Evolutionary conservation across 345 rosid genomes (phyloP).

Genomic region (Citrus cavaleriei): DNA sequence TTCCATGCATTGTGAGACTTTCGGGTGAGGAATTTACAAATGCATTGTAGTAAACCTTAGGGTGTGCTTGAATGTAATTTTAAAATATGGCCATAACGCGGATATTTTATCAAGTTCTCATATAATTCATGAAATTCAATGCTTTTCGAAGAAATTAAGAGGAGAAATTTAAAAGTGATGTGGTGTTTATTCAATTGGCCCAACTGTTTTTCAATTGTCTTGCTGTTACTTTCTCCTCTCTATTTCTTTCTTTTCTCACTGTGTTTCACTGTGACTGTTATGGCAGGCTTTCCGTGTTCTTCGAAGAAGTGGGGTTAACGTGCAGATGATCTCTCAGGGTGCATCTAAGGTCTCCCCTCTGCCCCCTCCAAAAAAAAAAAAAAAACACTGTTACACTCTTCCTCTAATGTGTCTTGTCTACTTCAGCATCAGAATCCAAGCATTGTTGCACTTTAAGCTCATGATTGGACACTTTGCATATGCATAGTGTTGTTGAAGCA

Average conservation of each 20-base stretch:
- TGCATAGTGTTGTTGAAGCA: neutral
- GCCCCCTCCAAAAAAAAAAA: too few species aligned
- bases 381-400: neutral
- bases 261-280: neutral
- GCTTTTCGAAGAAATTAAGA: too few species aligned
- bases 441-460: neutral
- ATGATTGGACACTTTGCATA: neutral
- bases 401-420: neutral
- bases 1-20: neutral
- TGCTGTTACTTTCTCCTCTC: neutral
- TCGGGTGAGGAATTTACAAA: neutral
- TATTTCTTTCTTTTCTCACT: neutral
- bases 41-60: neutral
- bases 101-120: neutral
- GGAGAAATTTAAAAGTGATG: neutral
- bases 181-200: neutral
- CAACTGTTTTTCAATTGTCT: neutral
- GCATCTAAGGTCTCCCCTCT: conserved; percentile 76
- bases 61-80: neutral
- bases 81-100: neutral
- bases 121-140: neutral
- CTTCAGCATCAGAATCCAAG: neutral
- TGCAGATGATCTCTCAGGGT: conserved; percentile 99
- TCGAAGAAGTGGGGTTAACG: conserved; percentile 78
- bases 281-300: conserved; percentile 84